Conservation (phyloP, 2,329 filamentous ascomycete species). For the Phyllosticta capitalensis region DNA sequence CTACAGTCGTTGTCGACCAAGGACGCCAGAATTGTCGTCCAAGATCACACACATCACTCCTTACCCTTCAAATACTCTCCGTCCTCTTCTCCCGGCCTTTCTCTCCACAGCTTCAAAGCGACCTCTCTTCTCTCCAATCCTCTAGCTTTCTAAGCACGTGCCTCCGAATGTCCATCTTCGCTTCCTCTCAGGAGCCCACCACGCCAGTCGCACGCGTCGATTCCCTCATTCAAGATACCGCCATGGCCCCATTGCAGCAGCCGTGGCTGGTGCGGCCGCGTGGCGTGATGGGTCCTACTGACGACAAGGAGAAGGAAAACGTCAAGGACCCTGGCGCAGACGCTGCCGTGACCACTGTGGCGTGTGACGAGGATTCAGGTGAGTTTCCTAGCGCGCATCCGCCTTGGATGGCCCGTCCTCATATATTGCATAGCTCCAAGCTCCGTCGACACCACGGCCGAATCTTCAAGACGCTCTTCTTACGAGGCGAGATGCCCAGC, state of each 20-base stretch:
- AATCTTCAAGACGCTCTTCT: slow-evolving; percentile 8
- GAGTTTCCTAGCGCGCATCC: not conserved
- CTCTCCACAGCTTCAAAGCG: not conserved
- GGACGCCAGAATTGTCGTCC: not conserved
- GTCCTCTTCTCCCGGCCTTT: not conserved
- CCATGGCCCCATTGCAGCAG: not conserved
- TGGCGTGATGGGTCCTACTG: not conserved
- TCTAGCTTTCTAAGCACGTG: not conserved
- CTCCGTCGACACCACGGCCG: slow-evolving; percentile 1
- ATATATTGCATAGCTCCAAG: not conserved
- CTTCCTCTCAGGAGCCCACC: not conserved
- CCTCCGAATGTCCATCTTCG: not conserved
- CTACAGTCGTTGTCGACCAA: not conserved
- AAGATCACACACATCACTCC: not conserved
- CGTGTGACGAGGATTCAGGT: not conserved
- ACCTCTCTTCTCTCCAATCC: not conserved
- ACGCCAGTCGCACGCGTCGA: not conserved
- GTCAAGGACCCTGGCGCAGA: not conserved
- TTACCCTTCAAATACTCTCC: not conserved
- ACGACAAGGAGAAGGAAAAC: not conserved
- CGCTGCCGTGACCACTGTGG: not conserved
- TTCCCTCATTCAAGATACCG: not conserved
- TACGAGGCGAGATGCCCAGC: slow-evolving; percentile 17
- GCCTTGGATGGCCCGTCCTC: not conserved
- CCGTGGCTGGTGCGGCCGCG: not conserved